These are phyloP conservation scores for Zygosaccharomyces rouxii DNA, from an alignment of 805 yeast species.

Conservation along the genomic window DNA sequence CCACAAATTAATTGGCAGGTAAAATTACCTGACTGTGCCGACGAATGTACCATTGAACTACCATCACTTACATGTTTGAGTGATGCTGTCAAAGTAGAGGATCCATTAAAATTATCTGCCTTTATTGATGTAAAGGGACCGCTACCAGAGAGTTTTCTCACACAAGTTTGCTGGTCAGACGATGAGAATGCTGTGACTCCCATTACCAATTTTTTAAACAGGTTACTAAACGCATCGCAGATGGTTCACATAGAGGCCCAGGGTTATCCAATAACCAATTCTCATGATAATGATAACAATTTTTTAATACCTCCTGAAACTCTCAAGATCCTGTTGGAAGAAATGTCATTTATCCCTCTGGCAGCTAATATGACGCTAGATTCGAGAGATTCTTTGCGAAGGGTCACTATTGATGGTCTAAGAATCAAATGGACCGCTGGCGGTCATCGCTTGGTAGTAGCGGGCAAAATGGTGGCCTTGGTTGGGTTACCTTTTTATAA, in stretches of 20 bases:
- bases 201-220: conserved; percentile 26
- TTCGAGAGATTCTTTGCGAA: conserved; percentile 30
- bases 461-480: conserved; percentile 37
- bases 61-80: conserved; percentile 23
- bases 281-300: not conserved
- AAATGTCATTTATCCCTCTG: conserved; percentile 21
- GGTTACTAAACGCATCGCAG: conserved; percentile 21
- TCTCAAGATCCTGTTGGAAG: conserved; percentile 15
- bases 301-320: conserved; percentile 18
- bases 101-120: conserved; percentile 7
- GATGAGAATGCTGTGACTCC: conserved; percentile 33
- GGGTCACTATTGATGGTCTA: conserved; percentile 38
- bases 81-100: conserved; percentile 9
- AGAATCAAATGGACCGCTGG: conserved; percentile 35
- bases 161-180: conserved; percentile 31
- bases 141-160: conserved; percentile 25
- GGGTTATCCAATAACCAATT: conserved; percentile 12
- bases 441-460: conserved; percentile 34
- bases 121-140: conserved; percentile 22
- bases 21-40: conserved; percentile 37
- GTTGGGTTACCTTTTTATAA: conserved; percentile 34
- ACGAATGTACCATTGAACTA: conserved; percentile 28
- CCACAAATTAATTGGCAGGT: conserved; percentile 40
- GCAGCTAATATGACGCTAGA: conserved; percentile 23
- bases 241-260: conserved; percentile 17